Evolutionary conservation across 2,329 filamentous ascomycete genomes (phyloP).

Genomic region (Capronia americana): DNA sequence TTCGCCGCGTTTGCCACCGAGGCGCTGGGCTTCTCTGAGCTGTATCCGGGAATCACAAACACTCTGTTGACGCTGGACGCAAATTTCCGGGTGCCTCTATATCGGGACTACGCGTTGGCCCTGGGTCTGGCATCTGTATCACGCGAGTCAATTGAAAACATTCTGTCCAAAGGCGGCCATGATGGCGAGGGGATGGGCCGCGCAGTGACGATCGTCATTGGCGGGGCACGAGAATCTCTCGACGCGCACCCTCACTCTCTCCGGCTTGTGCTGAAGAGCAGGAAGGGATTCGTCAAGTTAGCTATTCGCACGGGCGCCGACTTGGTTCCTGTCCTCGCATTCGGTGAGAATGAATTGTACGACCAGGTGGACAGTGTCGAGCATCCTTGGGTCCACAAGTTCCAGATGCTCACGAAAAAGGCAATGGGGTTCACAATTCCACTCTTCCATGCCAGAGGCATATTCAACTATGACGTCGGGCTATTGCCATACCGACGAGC

Average conservation of each 20-base stretch:
- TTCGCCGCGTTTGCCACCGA: slow-evolving; percentile 92
- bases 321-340: slow-evolving; percentile 87
- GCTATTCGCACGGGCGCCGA: slow-evolving; percentile 92
- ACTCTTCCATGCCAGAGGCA: slow-evolving; percentile 84
- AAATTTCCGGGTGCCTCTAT: slow-evolving; percentile 92
- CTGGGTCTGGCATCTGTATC: slow-evolving; percentile 90
- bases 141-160: slow-evolving; percentile 87
- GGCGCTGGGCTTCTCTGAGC: slow-evolving; percentile 80
- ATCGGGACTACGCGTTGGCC: slow-evolving; percentile 89
- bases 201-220: slow-evolving; percentile 95
- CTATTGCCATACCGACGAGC: slow-evolving; percentile 90
- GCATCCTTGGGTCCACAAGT: slow-evolving; percentile 78
- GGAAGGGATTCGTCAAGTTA: slow-evolving; percentile 93
- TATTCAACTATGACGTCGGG: slow-evolving; percentile 98
- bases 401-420: slow-evolving; percentile 84
- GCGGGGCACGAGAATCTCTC: slow-evolving; percentile 88
- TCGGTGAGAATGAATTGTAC: slow-evolving; percentile 96
- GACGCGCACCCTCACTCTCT: slow-evolving; percentile 81
- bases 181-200: slow-evolving; percentile 86
- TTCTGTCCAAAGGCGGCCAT: slow-evolving; percentile 77
- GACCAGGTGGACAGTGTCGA: slow-evolving; percentile 80
- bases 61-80: slow-evolving; percentile 90
- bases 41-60: slow-evolving; percentile 96
- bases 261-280: slow-evolving; percentile 77
- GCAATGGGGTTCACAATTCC: slow-evolving; percentile 91